Percentiles rank a stretch among this genome's conserved stretches.
Evolutionary conservation across 1,284 basidiomycete species (phyloP).

Genomic region (Ganoderma meredithae): DNA sequence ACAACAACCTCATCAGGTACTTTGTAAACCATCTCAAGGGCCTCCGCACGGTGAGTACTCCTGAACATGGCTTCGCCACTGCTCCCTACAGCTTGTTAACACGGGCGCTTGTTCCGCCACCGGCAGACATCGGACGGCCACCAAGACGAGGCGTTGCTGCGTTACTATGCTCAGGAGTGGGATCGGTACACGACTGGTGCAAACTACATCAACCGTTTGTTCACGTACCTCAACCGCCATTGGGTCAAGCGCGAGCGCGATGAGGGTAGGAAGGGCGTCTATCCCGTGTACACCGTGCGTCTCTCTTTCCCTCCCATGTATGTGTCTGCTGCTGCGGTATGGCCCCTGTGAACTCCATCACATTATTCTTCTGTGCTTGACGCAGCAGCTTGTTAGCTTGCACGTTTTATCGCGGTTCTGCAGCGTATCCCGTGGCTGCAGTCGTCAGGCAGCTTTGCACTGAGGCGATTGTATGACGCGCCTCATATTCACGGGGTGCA

Average conservation of each 20-base stretch:
- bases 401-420: not conserved
- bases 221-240: slow-evolving; percentile 97
- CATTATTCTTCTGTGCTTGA: not conserved
- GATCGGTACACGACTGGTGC: slow-evolving; percentile 96
- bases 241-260: slow-evolving; percentile 99
- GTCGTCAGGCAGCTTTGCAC: not conserved
- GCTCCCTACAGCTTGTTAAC: slow-evolving; percentile 15
- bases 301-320: slow-evolving; percentile 4
- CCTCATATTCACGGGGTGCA: not conserved
- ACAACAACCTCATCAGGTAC: slow-evolving; percentile 89
- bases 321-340: not conserved
- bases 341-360: not conserved
- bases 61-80: slow-evolving; percentile 21
- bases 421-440: not conserved
- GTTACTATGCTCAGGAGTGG: slow-evolving; percentile 95
- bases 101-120: slow-evolving; percentile 27
- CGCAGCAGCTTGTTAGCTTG: not conserved
- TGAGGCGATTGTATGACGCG: not conserved
- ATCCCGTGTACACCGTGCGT: slow-evolving; percentile 94
- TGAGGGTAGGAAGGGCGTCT: slow-evolving; percentile 95
- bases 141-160: slow-evolving; percentile 88
- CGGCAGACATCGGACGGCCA: slow-evolving; percentile 79
- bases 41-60: slow-evolving; percentile 64
- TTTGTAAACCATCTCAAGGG: slow-evolving; percentile 81
- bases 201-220: slow-evolving; percentile 94